Percentiles rank a stretch among this genome's conserved stretches.
Conservation (phyloP, 768 basidiomycete genomes). For the Tephrocybe sp. region DNA sequence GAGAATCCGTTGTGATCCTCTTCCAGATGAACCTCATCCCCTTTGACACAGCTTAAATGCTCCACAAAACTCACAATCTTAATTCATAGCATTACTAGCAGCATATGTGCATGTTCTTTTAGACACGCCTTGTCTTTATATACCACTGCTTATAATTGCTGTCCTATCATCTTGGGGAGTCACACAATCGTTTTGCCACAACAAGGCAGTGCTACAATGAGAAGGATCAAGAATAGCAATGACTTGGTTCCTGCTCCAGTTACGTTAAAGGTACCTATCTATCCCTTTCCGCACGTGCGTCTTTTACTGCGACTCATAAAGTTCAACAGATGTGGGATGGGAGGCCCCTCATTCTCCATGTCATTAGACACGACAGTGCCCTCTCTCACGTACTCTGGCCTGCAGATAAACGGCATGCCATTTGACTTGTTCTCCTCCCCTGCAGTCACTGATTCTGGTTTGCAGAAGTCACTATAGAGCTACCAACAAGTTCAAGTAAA, state of each 20-base stretch:
- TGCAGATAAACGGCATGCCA: conserved; percentile 1
- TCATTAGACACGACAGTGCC: not conserved
- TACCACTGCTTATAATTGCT: too few relatives aligned
- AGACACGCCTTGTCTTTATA: too few relatives aligned
- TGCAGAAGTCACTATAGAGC: conserved; percentile 10
- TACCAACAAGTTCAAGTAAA: conserved; percentile 6
- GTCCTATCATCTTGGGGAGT: not conserved
- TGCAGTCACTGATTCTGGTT: not conserved
- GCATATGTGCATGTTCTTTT: too few relatives aligned
- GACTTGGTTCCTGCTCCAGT: not conserved
- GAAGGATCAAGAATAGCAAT: not conserved
- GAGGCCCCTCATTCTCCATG: not conserved
- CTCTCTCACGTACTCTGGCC: not conserved
- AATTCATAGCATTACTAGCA: too few relatives aligned
- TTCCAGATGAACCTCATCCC: too few relatives aligned
- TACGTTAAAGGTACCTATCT: not conserved
- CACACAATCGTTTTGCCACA: conserved; percentile 1
- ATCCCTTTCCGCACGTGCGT: conserved; percentile 1
- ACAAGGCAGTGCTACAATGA: not conserved
- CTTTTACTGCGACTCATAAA: not conserved
- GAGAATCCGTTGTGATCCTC: too few relatives aligned
- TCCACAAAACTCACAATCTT: too few relatives aligned
- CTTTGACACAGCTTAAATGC: too few relatives aligned
- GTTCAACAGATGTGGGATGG: not conserved
- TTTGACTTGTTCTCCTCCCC: not conserved